Evolutionary conservation across 352 stramenopile species (phyloP).

Genomic region (Pythium volutum): DNA sequence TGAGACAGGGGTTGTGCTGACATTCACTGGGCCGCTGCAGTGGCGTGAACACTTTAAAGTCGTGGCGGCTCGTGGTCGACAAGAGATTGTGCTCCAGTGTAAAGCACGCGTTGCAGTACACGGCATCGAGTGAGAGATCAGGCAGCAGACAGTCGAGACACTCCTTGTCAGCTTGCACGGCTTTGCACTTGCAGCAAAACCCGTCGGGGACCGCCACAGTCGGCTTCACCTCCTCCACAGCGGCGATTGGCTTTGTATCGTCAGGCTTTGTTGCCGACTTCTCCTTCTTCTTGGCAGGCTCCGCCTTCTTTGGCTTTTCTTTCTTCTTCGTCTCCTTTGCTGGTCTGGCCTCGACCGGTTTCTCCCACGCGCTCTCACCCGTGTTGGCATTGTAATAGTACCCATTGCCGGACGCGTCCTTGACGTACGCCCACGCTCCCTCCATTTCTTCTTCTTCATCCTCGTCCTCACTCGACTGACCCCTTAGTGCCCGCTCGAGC

Average conservation of each 20-base stretch:
- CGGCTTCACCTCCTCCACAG: background rate
- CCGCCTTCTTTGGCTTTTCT: background rate
- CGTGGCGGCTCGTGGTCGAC: slow-evolving; percentile 32
- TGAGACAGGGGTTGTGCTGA: slow-evolving; percentile 26
- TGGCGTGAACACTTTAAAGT: slow-evolving; percentile 47
- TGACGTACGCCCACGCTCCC: slow-evolving; percentile 30
- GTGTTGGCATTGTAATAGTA: slow-evolving; percentile 68
- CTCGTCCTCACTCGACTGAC: slow-evolving; percentile 10
- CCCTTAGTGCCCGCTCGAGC: slow-evolving; percentile 15
- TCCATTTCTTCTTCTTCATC: slow-evolving; percentile 1
- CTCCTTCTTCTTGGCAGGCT: background rate
- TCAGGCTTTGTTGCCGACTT: background rate
- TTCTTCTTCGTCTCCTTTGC: background rate
- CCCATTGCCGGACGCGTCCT: slow-evolving; percentile 45
- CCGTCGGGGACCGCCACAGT: slow-evolving; percentile 18
- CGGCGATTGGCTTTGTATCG: background rate
- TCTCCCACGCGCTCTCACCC: slow-evolving; percentile 51
- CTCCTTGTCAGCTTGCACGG: slow-evolving; percentile 36
- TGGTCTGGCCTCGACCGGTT: slow-evolving; percentile 34
- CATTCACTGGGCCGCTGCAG: slow-evolving; percentile 28
- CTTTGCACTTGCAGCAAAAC: slow-evolving; percentile 41
- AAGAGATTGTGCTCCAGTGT: slow-evolving; percentile 39
- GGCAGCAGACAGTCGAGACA: slow-evolving; percentile 51
- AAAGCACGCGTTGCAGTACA: slow-evolving; percentile 58
- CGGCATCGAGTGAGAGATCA: background rate